A percentile compares a stretch with the other conserved stretches of the same genome.
Evolutionary conservation across 1,284 basidiomycete genomes (phyloP).

Genomic region (Chalciporus piperatoides): DNA sequence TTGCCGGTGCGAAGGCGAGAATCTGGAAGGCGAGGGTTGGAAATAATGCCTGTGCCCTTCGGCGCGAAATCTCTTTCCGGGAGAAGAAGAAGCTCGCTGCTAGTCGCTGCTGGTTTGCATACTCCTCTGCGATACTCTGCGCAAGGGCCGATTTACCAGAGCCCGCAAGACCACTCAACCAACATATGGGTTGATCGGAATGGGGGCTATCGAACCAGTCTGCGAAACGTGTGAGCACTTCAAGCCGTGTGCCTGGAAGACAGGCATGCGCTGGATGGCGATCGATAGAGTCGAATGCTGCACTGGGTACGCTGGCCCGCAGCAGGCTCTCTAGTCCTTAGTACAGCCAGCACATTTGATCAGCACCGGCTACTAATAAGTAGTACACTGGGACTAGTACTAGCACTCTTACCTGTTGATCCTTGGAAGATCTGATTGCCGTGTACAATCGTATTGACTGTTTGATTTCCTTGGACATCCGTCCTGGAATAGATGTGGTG

Average conservation of each 20-base stretch:
- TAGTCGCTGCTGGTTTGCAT: slow-evolving; percentile 14
- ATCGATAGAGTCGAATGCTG: slow-evolving; percentile 20
- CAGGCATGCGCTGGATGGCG: slow-evolving; percentile 23
- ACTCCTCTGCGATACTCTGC: slow-evolving; percentile 21
- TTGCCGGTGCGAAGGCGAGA: slow-evolving; percentile 14
- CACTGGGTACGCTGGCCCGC: slow-evolving; percentile 15
- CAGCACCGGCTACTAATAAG: neutral
- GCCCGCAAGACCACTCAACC: slow-evolving; percentile 23
- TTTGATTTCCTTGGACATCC: slow-evolving; percentile 16
- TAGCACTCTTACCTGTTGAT: slow-evolving; percentile 18
- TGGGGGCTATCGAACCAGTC: slow-evolving; percentile 13
- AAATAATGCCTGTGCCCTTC: slow-evolving; percentile 18
- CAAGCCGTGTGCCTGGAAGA: slow-evolving; percentile 23
- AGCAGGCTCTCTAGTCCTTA: slow-evolving; percentile 16
- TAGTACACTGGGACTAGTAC: neutral
- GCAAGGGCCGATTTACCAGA: slow-evolving; percentile 25
- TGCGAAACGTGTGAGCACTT: slow-evolving; percentile 13
- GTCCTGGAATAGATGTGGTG: slow-evolving; percentile 16
- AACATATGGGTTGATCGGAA: slow-evolving; percentile 14
- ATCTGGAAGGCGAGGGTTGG: slow-evolving; percentile 20
- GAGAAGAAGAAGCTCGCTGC: slow-evolving; percentile 28
- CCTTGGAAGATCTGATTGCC: slow-evolving; percentile 23
- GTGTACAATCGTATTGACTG: slow-evolving; percentile 22
- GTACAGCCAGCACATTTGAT: neutral
- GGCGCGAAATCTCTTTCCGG: slow-evolving; percentile 18